Base-by-base conservation (phyloP, 2,329 filamentous ascomycete genomes). In the Beauveria bassiana region DNA sequence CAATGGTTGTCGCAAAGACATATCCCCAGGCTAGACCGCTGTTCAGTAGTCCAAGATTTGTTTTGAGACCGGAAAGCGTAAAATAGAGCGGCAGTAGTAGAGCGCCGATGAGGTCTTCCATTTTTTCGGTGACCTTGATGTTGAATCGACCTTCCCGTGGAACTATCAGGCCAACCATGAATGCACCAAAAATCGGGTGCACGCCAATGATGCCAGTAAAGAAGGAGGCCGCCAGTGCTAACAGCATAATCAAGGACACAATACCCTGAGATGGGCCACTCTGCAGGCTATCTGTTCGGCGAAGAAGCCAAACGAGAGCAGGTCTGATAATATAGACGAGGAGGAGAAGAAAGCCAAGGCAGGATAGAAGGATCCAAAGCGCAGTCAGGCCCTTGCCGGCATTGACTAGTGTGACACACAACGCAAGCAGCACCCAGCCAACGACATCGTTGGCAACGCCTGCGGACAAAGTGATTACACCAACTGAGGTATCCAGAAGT, bases 331-430 rank as follows among this genome's bases (percentile, higher is more conserved):
- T 81, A 66, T 85, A 91, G 22, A 88, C 78, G 22, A 97, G 79
- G 68, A 96, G 88, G 0, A 96, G 71, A 22, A 88, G 81, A 76
- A 89, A 98, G 46, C 84, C 93, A 18, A 89, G 75, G 54, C 85
- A 86, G 26, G 87, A 86, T 14, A 98, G 81, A 6, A 98, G 77
- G 6, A 96, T 91, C 75, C 86, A 98, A 0, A 98, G 80, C 0
- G 93, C 92, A 0, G 91, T 87, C 22, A 98, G 73, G 0, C 93
- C 93, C 50, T 83, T 88, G 18, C 86, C 86, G 34, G 93, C 91
- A 70, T 98, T 98, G 69, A 96, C 93, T 28, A 98, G 81, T 0
- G 93, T 90, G 40, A 98, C 93, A 67, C 93, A 97, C 31, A 98
- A 86, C 0, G 93, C 93, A 26, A 98, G 86, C 18, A 98, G 79